Evolutionary conservation across 108 stramenopile species (phyloP).

Genomic region (Nannochloropsis salina): DNA sequence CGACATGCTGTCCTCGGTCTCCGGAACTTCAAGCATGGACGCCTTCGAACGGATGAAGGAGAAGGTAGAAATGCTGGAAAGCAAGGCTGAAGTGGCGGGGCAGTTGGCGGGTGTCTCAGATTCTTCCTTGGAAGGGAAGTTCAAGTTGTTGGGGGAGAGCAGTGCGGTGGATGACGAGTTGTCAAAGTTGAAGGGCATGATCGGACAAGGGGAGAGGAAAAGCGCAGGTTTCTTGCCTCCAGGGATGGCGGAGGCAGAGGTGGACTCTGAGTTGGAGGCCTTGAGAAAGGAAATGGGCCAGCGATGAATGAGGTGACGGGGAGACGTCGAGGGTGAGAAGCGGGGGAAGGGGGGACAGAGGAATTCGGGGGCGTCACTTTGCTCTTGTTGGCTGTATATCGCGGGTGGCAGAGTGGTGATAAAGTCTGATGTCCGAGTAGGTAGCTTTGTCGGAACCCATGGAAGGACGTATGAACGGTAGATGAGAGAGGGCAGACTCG

Average conservation of each 20-base stretch:
- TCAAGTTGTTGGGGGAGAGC: conserved; percentile 72
- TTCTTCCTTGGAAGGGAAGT: conserved; percentile 69
- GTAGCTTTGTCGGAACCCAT: no score
- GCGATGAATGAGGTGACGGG: neutral
- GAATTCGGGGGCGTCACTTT: neutral
- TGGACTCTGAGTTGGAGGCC: conserved; percentile 80
- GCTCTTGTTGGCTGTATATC: no score
- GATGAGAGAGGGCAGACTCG: no score
- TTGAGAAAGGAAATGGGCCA: conserved; percentile 59
- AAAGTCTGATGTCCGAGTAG: no score
- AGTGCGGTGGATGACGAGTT: conserved; percentile 77
- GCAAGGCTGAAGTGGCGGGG: conserved; percentile 80
- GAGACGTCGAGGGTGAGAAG: neutral
- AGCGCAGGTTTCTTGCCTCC: conserved; percentile 24
- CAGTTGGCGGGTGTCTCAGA: conserved; percentile 68
- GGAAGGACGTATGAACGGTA: no score
- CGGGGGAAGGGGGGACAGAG: neutral
- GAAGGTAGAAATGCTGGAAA: conserved; percentile 90
- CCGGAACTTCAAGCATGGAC: conserved; percentile 81
- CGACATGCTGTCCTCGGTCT: conserved; percentile 85
- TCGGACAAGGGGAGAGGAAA: conserved; percentile 42
- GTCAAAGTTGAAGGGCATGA: conserved; percentile 71
- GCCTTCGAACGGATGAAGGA: conserved; percentile 91
- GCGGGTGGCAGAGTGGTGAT: no score
- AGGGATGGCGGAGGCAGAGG: conserved; percentile 31